Evolutionary conservation across 371 early-diverging fungal genomes (phyloP).

Genomic region (Apophysomyces elegans): DNA sequence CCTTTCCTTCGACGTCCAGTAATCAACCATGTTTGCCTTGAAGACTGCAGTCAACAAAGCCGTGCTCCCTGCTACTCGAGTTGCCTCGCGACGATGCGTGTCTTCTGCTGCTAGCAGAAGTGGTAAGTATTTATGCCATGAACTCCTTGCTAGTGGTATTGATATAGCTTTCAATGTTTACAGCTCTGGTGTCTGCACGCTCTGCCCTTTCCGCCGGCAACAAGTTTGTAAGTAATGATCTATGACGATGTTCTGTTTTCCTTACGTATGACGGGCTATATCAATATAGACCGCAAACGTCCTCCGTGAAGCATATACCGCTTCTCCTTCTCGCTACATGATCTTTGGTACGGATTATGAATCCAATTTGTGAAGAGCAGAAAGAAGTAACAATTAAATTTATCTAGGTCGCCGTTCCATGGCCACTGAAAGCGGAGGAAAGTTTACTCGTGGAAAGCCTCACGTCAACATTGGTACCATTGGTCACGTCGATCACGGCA

Average conservation of each 20-base stretch:
- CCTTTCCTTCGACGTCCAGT: conserved; percentile 11
- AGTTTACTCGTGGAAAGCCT: conserved; percentile 84
- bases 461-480: conserved; percentile 99
- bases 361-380: neutral
- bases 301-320: conserved; percentile 42
- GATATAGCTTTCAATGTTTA: conserved; percentile 6
- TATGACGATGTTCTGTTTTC: neutral
- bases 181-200: conserved; percentile 46
- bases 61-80: conserved; percentile 49
- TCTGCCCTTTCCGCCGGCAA: conserved; percentile 47
- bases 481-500: conserved; percentile 99
- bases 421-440: conserved; percentile 54
- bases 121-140: conserved; percentile 27
- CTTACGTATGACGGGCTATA: neutral
- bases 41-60: conserved; percentile 55
- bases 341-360: conserved; percentile 36
- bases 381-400: neutral
- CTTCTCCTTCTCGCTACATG: conserved; percentile 48
- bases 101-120: conserved; percentile 43
- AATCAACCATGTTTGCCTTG: conserved; percentile 49
- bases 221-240: conserved; percentile 39
- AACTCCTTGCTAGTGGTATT: neutral
- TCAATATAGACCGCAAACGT: conserved; percentile 42
- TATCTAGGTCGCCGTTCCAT: conserved; percentile 47
- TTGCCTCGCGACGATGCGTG: conserved; percentile 54